Conservation (phyloP, 108 stramenopile genomes). For the Epithemia pelagica region DNA sequence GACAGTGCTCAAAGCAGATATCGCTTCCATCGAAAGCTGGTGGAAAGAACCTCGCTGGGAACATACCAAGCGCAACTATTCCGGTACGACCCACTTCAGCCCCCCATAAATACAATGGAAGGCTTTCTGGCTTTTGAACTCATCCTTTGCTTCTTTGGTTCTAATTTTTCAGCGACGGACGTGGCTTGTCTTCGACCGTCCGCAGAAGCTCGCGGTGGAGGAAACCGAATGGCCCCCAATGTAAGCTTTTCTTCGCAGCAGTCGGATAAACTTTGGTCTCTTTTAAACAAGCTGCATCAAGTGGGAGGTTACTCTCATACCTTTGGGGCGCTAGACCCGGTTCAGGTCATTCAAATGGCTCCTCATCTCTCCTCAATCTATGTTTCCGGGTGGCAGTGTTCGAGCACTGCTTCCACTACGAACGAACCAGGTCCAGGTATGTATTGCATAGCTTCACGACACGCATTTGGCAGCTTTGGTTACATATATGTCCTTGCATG, state of each 20-base stretch:
- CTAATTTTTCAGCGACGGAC: constrained; percentile 72
- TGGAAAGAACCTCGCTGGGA: constrained; percentile 61
- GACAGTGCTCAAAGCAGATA: constrained; percentile 42
- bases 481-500: no score
- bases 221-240: constrained; percentile 34
- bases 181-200: constrained; percentile 80
- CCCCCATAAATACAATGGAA: no score
- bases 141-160: no score
- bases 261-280: constrained; percentile 58
- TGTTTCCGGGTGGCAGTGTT: constrained; percentile 94
- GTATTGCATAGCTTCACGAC: constrained; percentile 29
- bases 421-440: constrained; percentile 89
- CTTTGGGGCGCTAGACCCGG: constrained; percentile 94
- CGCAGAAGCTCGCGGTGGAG: constrained; percentile 33
- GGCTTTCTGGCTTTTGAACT: no score
- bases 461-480: no score
- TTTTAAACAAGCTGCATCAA: constrained; percentile 53
- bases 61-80: constrained; percentile 57
- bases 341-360: constrained; percentile 94
- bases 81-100: constrained; percentile 29
- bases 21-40: constrained; percentile 65
- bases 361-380: constrained; percentile 86
- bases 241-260: constrained; percentile 48
- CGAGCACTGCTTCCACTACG: constrained; percentile 81
- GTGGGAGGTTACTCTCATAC: constrained; percentile 86